Base-by-base conservation (phyloP, 2,329 filamentous ascomycete species). In the Xenoacremonium recifei region DNA sequence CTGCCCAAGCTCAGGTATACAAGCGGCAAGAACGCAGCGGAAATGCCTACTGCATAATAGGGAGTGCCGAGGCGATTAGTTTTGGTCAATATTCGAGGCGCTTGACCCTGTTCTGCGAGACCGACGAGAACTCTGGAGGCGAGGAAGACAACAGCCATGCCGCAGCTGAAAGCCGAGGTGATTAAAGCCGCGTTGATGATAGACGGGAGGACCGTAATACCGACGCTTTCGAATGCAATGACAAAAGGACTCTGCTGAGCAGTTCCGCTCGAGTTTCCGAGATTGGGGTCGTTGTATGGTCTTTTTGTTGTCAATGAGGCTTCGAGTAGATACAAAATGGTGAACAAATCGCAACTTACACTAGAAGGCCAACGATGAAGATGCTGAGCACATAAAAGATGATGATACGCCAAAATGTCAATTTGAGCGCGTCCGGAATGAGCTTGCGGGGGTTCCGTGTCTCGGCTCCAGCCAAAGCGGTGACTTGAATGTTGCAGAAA, bases 101-200 rank as follows among this genome's bases (percentile, higher is more conserved):
- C 85, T 43, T 87, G 83, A 10, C 80, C 79, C 45, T 77, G 81
- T 15, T 83, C 70, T 0, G 84, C 76, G 54, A 89, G 77, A 41
- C 80, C 82, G 59, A 86, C 83, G 6, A 90, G 69, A 9, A 89
- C 79, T 55, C 86, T 80, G 31, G 80, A 84, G 38, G 83, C 81
- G 0, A 80, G 83, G 65, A 86, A 86, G 43, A 80, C 68, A 65
- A 79, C 79, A 0, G 77, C 76, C 54, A 81, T 82, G 15, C 74
- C 77, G 3, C 77, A 77, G 3, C 77, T 80, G 72, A 77, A 80
- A 4, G 82, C 84, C 6, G 80, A 84, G 10, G 84, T 81, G 30
- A 87, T 67, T 46, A 87, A 78, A 6, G 78, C 80, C n/a, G 74
- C 82, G 54, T 88, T 87, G 65, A 87, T 82, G 49, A 86, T 73